Percentiles rank a stretch among this genome's conserved stretches.
phyloP scores from a whole-genome alignment of 768 basidiomycete genomes.

The Boletales sp. region DNA sequence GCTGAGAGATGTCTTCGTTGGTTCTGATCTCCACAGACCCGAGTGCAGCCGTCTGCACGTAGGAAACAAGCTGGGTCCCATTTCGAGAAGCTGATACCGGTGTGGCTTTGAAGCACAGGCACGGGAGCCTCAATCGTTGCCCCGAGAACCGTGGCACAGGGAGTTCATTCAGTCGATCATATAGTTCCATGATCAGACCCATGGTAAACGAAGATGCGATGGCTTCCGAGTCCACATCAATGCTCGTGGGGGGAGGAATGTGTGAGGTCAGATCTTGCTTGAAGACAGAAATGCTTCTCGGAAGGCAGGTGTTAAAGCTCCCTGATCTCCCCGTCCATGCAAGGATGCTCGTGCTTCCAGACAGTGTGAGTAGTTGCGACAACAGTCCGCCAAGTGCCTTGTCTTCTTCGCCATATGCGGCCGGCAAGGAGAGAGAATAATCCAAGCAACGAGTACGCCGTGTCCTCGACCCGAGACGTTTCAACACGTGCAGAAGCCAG shows the following conservation, averaged over 20 bases:
- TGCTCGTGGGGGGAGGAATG: not conserved
- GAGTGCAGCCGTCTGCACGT: not conserved
- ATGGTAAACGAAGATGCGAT: not conserved
- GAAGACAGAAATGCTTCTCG: not conserved
- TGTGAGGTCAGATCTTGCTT: not conserved
- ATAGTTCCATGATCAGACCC: not conserved
- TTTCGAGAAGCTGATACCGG: not conserved
- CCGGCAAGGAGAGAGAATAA: too few species aligned
- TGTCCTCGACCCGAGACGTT: too few species aligned
- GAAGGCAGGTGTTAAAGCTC: conserved; percentile 10
- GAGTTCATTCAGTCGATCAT: not conserved
- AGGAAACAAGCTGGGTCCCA: not conserved
- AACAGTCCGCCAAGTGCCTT: conserved; percentile 5
- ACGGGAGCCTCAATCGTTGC: conserved; percentile 7
- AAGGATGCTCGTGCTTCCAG: conserved; percentile 3
- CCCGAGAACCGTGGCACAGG: not conserved
- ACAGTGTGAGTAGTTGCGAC: conserved; percentile 3
- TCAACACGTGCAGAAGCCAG: too few species aligned
- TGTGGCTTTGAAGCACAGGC: conserved; percentile 4
- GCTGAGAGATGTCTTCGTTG: conserved; percentile 3
- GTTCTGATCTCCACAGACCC: conserved; percentile 9
- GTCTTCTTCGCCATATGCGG: conserved; percentile 8
- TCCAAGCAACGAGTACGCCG: too few species aligned
- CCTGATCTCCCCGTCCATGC: conserved; percentile 8
- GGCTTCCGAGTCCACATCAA: not conserved